phyloP scores from a whole-genome alignment of 1,284 basidiomycete species.

The Melampsora larici-populina region DNA sequence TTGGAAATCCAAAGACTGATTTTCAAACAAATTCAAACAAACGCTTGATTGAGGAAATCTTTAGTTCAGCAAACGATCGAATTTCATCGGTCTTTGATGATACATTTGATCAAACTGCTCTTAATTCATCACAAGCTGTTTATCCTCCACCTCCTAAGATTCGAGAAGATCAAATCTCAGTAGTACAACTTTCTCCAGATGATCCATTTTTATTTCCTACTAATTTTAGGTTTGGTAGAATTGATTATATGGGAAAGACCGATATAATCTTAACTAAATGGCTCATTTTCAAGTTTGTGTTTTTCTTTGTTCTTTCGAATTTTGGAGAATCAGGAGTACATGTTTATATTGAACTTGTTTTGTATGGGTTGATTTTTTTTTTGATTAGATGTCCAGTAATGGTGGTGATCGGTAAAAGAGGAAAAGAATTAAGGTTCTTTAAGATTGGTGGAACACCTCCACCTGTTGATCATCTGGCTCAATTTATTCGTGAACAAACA shows the following conservation, averaged over 20 bases:
- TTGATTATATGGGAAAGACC: constrained; percentile 41
- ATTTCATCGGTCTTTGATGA: constrained; percentile 36
- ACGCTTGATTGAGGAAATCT: neutral
- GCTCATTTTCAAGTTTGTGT: constrained; percentile 40
- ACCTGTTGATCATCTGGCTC: constrained; percentile 25
- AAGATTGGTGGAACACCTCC: constrained; percentile 44
- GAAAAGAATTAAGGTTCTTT: constrained; percentile 46
- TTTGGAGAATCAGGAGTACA: too few species aligned
- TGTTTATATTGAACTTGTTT: too few species aligned
- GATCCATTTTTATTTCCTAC: constrained; percentile 28
- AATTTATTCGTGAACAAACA: constrained; percentile 25
- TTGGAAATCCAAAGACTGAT: neutral
- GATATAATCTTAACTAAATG: constrained; percentile 40
- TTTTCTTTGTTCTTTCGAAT: neutral
- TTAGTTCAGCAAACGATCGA: constrained; percentile 32
- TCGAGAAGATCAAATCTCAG: constrained; percentile 27
- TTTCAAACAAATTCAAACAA: neutral
- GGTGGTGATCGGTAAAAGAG: constrained; percentile 45
- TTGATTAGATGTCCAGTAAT: constrained; percentile 47
- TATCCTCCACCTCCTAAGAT: constrained; percentile 23
- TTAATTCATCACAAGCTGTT: constrained; percentile 35
- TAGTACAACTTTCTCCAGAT: constrained; percentile 12
- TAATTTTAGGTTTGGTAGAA: constrained; percentile 30
- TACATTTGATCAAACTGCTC: constrained; percentile 28
- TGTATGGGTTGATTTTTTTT: too few species aligned